Base-by-base conservation (phyloP, 78 protist species). In the Dictyostelium capitatum region DNA sequence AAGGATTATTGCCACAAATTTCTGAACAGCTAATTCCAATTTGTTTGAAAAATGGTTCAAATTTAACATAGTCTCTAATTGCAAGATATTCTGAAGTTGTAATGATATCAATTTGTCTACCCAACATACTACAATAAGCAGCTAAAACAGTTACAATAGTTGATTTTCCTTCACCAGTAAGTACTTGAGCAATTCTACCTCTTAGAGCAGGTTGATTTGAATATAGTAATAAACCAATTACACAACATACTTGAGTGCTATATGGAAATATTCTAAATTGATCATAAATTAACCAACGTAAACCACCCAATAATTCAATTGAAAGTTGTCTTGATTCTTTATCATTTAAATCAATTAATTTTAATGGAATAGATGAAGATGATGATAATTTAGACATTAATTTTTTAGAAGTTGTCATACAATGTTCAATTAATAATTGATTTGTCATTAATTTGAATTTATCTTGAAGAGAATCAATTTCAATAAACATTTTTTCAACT, bases 231-330 rank as follows among this genome's bases (percentile, higher is more conserved):
- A 72, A 72, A 20, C 79, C 79, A 19, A 72, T 25, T 8, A 72
- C 79, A 72, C 79, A 72, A 72, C 79, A 72, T 15, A 78, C 67
- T 78, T 78, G 82, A 41, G 82, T 53, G 25, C 67, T 54, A 41
- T 78, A 78, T 54, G 82, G 82, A 41, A 48, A 78, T 1, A 30
- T 54, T 4, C 82, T 67, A 78, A 78, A 78, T 19, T 78, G 47
- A 54, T 78, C 10, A 28, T 54, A 54, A 4, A 78, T 78, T 28
- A 78, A 54, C 82, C 82, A 78, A n/a, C 67, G 15, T 28, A 48
- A 32, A 8, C 80, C 30, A 74, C 80, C 43, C 20, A 74, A 74
- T 47, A 74, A 41, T 43, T 47, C 3, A 12, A 47, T 25, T 19
- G 23, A 28, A 11, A 23, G 17, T 41, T 43, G 9, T n/a, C 10